Conservation (phyloP, 306 rosid species). For the Leucaena leucocephala region DNA sequence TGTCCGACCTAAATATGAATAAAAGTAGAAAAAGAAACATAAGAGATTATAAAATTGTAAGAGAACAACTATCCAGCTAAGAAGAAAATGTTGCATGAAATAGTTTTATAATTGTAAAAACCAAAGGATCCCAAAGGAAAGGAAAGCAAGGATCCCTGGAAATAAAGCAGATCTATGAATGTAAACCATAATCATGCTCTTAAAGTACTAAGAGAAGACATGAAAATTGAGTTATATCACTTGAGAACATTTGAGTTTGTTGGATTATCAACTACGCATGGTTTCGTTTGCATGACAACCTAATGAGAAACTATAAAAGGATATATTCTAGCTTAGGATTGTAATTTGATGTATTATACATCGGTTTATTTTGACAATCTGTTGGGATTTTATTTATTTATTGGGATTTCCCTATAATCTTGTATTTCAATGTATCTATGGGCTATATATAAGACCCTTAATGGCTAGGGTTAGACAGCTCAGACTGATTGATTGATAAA, state of each 20-base stretch:
- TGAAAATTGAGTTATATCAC: not conserved
- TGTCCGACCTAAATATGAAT: conserved; percentile 53
- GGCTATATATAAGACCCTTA: not conserved
- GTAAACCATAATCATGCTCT: conserved; percentile 16
- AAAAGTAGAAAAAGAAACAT: conserved; percentile 31
- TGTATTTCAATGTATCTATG: not conserved
- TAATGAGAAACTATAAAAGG: not conserved
- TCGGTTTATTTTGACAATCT: not conserved
- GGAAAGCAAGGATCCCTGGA: conserved; percentile 22
- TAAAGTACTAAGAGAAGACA: not conserved
- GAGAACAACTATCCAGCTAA: not conserved
- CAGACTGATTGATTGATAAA: not conserved
- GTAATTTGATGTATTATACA: not conserved
- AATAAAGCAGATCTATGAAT: not conserved
- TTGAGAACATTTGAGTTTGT: not conserved
- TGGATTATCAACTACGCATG: conserved; percentile 18
- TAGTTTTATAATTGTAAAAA: not conserved
- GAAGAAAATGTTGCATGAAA: conserved; percentile 12
- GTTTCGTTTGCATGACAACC: conserved; percentile 19
- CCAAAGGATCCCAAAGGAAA: not conserved
- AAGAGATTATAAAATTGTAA: not conserved
- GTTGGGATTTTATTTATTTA: not conserved
- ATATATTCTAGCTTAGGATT: not conserved
- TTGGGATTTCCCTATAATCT: not conserved
- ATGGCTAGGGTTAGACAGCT: not conserved